Percentiles rank a stretch among this genome's conserved stretches.
Evolutionary conservation across 768 basidiomycete genomes (phyloP).

Genomic region (Heimioporus sp.): DNA sequence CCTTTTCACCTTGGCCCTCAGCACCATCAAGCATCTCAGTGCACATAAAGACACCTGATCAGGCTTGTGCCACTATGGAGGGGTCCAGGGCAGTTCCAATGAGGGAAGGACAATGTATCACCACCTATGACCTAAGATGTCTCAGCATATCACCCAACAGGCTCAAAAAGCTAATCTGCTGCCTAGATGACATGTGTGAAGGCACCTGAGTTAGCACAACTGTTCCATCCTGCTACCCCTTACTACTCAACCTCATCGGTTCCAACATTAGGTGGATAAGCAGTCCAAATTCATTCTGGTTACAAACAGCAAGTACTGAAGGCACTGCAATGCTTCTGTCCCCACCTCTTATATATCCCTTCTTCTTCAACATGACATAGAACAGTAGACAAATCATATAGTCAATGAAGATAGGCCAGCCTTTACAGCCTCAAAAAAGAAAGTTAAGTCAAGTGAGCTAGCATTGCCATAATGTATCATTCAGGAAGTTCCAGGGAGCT

Average conservation of each 20-base stretch:
- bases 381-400: slow-evolving; percentile 76
- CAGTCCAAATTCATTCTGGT: slow-evolving; percentile 67
- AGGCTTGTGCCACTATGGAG: slow-evolving; percentile 70
- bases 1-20: slow-evolving; percentile 31
- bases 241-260: slow-evolving; percentile 49
- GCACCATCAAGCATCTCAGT: slow-evolving; percentile 21
- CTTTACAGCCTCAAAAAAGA: slow-evolving; percentile 48
- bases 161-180: slow-evolving; percentile 82
- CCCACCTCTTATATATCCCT: slow-evolving; percentile 63
- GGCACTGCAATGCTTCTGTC: slow-evolving; percentile 75
- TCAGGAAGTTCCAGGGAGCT: slow-evolving; percentile 67
- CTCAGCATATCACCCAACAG: slow-evolving; percentile 83
- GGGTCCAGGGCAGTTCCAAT: slow-evolving; percentile 64
- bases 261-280: slow-evolving; percentile 87
- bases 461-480: slow-evolving; percentile 89
- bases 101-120: slow-evolving; percentile 70
- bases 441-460: slow-evolving; percentile 73
- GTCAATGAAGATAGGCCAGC: slow-evolving; percentile 66
- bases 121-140: slow-evolving; percentile 72
- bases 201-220: slow-evolving; percentile 35
- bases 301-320: slow-evolving; percentile 64
- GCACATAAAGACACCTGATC: slow-evolving; percentile 36
- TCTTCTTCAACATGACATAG: slow-evolving; percentile 82
- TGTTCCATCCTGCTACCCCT: slow-evolving; percentile 17
- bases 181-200: slow-evolving; percentile 47